Percentiles rank a stretch among this genome's conserved stretches.
Evolutionary conservation across 1,139 yeast species (phyloP).

Genomic region (Geotrichum histeridarum): DNA sequence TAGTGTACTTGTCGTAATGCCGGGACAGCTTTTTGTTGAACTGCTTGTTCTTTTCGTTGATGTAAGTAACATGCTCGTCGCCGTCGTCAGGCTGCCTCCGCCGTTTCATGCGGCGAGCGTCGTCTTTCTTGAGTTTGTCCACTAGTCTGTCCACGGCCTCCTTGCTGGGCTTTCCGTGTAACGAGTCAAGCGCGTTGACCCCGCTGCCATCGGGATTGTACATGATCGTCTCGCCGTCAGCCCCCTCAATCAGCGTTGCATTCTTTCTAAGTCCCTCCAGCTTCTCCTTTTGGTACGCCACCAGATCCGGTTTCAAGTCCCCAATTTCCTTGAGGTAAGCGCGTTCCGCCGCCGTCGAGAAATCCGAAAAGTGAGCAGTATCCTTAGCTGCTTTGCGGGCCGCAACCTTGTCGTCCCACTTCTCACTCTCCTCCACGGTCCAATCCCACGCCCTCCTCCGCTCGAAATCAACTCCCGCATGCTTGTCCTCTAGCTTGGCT

Average conservation of each 20-base stretch:
- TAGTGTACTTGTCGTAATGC: slow-evolving; percentile 47
- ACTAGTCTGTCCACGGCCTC: slow-evolving; percentile 44
- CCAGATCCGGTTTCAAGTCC: slow-evolving; percentile 42
- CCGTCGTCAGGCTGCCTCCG: slow-evolving; percentile 36
- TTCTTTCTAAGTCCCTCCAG: slow-evolving; percentile 25
- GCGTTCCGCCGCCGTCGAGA: slow-evolving; percentile 50
- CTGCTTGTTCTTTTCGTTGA: slow-evolving; percentile 74
- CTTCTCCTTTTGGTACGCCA: slow-evolving; percentile 42
- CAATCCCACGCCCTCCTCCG: slow-evolving; percentile 52
- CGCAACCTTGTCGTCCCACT: slow-evolving; percentile 51
- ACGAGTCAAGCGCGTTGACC: slow-evolving; percentile 24
- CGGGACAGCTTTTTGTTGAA: slow-evolving; percentile 70
- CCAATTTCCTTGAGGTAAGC: slow-evolving; percentile 49
- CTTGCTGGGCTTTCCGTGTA: slow-evolving; percentile 37
- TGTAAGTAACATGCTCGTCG: slow-evolving; percentile 41
- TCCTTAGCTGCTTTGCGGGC: slow-evolving; percentile 27
- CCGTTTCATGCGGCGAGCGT: slow-evolving; percentile 38
- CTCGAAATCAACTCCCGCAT: slow-evolving; percentile 41
- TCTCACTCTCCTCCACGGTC: slow-evolving; percentile 62
- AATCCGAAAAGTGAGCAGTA: slow-evolving; percentile 39
- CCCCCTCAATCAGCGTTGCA: slow-evolving; percentile 26
- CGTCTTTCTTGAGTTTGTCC: slow-evolving; percentile 40
- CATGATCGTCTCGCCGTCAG: slow-evolving; percentile 27
- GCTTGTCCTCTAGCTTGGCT: slow-evolving; percentile 39
- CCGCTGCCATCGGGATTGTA: slow-evolving; percentile 23